A percentile compares a stretch with the other conserved stretches of the same genome.
Conservation (phyloP, 257 asterid genomes). For the Ligustrum vulgare region DNA sequence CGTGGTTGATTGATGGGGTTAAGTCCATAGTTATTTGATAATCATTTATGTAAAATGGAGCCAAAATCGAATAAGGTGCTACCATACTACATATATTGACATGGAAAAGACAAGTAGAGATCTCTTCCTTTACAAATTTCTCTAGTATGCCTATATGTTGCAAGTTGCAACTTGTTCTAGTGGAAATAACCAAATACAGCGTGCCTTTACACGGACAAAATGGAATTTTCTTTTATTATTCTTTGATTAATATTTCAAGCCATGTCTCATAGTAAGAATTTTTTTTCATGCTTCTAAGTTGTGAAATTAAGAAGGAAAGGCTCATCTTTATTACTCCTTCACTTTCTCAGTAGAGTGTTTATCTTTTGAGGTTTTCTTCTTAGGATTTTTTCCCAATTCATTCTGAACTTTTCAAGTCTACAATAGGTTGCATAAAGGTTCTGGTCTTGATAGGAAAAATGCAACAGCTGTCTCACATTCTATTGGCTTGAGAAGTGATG, state of each 20-base stretch:
- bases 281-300: not conserved
- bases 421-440: conserved; percentile 49
- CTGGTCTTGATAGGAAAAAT: conserved; percentile 35
- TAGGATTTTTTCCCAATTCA: not conserved
- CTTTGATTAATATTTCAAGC: not conserved
- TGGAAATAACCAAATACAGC: not conserved
- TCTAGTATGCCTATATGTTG: not conserved
- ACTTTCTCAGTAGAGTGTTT: not conserved
- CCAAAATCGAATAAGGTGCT: not conserved
- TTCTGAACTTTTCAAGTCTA: conserved; percentile 9
- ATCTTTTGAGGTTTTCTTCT: conserved; percentile 1
- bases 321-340: not conserved
- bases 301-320: not conserved
- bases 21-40: conserved; percentile 6
- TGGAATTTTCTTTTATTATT: not conserved
- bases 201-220: not conserved
- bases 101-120: not conserved
- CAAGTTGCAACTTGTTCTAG: conserved; percentile 13
- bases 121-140: not conserved
- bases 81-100: not conserved
- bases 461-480: conserved; percentile 34
- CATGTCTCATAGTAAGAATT: not conserved
- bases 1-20: not conserved
- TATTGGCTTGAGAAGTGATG: conserved; percentile 47
- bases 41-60: not conserved